These are phyloP conservation scores for Nitzschia sp. DNA, from an alignment of 108 stramenopile genomes.

Conservation along the genomic window DNA sequence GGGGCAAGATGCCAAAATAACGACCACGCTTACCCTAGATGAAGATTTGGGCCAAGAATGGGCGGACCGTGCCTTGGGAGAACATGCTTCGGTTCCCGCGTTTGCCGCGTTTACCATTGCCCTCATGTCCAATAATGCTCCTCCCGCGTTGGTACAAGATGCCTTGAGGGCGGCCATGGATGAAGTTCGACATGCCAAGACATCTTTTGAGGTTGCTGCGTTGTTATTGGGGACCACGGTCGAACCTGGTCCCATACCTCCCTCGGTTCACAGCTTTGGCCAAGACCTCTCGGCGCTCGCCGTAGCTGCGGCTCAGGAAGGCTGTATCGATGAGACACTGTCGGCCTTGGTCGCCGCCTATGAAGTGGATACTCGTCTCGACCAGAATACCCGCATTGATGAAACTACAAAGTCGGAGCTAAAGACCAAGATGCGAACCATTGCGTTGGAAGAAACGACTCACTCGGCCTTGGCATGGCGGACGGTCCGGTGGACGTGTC, in stretches of 20 bases:
- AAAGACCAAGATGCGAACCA: slow-evolving; percentile 40
- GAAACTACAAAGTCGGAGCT: slow-evolving; percentile 30
- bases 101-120: slow-evolving; percentile 67
- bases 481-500: slow-evolving; percentile 56
- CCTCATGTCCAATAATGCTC: slow-evolving; percentile 64
- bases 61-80: slow-evolving; percentile 56
- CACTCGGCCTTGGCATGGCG: slow-evolving; percentile 67
- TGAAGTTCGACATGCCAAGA: slow-evolving; percentile 59
- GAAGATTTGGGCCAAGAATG: slow-evolving; percentile 47
- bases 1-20: slow-evolving; percentile 10
- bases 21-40: neutral
- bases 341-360: slow-evolving; percentile 51
- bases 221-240: slow-evolving; percentile 43
- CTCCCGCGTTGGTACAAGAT: slow-evolving; percentile 54
- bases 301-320: slow-evolving; percentile 53
- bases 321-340: slow-evolving; percentile 63
- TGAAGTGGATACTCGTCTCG: slow-evolving; percentile 37
- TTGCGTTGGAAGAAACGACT: slow-evolving; percentile 54
- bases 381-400: slow-evolving; percentile 16
- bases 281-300: slow-evolving; percentile 54
- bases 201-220: slow-evolving; percentile 57
- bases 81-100: slow-evolving; percentile 66
- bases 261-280: slow-evolving; percentile 39
- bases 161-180: slow-evolving; percentile 57
- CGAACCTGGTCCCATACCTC: slow-evolving; percentile 51